Base-by-base conservation (phyloP, 2,329 filamentous ascomycete genomes). In the Aspergillus flavus region DNA sequence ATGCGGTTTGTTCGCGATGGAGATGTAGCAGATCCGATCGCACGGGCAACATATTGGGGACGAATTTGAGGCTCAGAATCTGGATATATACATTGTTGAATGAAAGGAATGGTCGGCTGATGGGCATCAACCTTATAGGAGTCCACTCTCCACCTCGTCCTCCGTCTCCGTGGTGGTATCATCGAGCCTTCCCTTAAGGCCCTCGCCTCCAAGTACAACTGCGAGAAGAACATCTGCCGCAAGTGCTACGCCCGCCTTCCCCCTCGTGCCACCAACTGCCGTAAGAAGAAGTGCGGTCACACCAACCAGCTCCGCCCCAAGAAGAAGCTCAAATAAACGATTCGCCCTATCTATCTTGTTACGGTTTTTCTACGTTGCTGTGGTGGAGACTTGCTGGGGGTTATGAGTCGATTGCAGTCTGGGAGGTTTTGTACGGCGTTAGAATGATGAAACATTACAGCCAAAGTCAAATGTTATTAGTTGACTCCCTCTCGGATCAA, bases 151-250 rank as follows among this genome's bases (percentile, higher is more conserved):
- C 94, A 98, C 86, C 85, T 98, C 80, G 94, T 98, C 81, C 94
- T 98, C 84, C 94, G 94, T 87, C 94, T 98, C 77, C 94, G 94
- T 88, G 94, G 94, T 88, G 94, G 94, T 88, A 94, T 98, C 87
- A 97, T 97, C 79, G 94, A 98, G 89, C 95, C 95, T 77, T 97
- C 94, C 78, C 90, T 98, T 78, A 98, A 98, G 91, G 94, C 93
- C 75, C 90, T 98, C 71, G 94, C 94, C 80, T 94, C 91, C 87
- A 97, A 97, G 89, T 98, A 96, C 90, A 98, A 99, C 91, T 98
- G 94, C 91, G 95, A 98, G 75, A 97, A 97, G 91, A 94, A 94
- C 91, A 97, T 98, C 85, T 98, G 95, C 93, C 94, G 95, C 88
- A 98, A 99, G 92, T 99, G 95, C 91, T 98, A 98, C 85, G 93